Conservation (phyloP, 2,329 filamentous ascomycete species). For the Colletotrichum sp. region DNA sequence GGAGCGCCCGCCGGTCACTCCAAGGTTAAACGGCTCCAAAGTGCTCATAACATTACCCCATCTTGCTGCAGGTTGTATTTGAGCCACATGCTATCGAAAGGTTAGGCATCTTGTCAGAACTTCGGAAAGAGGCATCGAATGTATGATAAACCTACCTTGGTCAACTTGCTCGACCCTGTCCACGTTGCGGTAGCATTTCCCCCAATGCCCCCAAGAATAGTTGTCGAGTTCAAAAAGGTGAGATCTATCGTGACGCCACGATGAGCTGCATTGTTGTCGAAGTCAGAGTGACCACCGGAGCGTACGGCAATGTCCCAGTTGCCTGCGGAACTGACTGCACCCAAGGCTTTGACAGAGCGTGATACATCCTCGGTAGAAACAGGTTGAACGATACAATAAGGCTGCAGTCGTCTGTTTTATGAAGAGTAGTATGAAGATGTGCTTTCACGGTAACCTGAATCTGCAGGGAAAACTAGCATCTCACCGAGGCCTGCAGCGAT, state of each 20-base stretch:
- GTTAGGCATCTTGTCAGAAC: neutral
- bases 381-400: conserved; percentile 30
- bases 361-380: conserved; percentile 24
- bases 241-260: conserved; percentile 44
- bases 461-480: conserved; percentile 1
- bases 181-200: neutral
- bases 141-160: neutral
- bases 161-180: neutral
- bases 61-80: conserved; percentile 30
- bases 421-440: conserved; percentile 26
- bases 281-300: conserved; percentile 51
- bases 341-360: conserved; percentile 16
- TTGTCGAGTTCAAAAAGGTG: conserved; percentile 30
- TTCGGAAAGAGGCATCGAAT: neutral
- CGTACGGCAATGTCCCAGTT: conserved; percentile 37
- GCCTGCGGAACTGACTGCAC: neutral
- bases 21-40: conserved; percentile 22
- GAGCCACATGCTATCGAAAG: conserved; percentile 18
- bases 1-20: conserved; percentile 27
- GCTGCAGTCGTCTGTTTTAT: conserved; percentile 21
- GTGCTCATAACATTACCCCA: conserved; percentile 26
- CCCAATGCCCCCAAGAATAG: conserved; percentile 20
- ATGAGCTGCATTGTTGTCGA: conserved; percentile 43
- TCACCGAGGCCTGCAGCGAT: neutral
- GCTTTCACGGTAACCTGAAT: neutral